Base-by-base conservation (phyloP, 2,329 filamentous ascomycete species). In the Trichoderma citrinoviride region DNA sequence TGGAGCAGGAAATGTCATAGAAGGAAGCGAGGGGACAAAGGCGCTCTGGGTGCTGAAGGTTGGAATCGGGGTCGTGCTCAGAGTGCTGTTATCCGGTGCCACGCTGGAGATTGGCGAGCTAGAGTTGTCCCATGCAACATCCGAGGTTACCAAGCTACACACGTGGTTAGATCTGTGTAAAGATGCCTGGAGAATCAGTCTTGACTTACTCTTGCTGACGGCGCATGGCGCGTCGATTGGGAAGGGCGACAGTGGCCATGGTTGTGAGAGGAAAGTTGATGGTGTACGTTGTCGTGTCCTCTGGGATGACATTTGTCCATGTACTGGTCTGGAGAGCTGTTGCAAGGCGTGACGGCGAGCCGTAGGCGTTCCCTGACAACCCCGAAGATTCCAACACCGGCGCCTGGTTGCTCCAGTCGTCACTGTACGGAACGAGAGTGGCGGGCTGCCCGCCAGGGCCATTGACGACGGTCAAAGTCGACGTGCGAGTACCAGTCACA, bases 221-320 rank as follows among this genome's bases (percentile, higher is more conserved):
- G 65, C 71, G 69, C 57, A 75, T 14, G 10, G 68, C 68, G 19
- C 73, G 70, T 67, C 71, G 73, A 14, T 67, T 67, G 17, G 66
- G 69, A 37, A 73, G 67, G 15, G 73, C 70, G 21, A 77, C 54
- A n/a, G 76, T 78, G 8, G 71, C 73, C 67, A 79, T 67, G 1
- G 77, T 79, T 4, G 77, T 78, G 44, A 79, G 67, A 29, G 77
- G 76, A 56, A 77, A 78, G 61, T 76, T 73, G 60, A 78, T 69
- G 1, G 76, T 78, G 66, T 78, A 78, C 1, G 78, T 79, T 5
- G 78, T 80, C 2, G 77, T 79, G 37, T 72, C 70, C 49, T 77
- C 76, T 1, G 72, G 69, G 27, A 80, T 76, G 53, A 79, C 60
- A 37, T 80, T 80, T 63, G 74, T 73, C 75, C 77, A 78, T 21